A percentile compares a stretch with the other conserved stretches of the same genome.
Evolutionary conservation across 73 alveolate species (phyloP).

Genomic region (Paramecium pentaurelia): DNA sequence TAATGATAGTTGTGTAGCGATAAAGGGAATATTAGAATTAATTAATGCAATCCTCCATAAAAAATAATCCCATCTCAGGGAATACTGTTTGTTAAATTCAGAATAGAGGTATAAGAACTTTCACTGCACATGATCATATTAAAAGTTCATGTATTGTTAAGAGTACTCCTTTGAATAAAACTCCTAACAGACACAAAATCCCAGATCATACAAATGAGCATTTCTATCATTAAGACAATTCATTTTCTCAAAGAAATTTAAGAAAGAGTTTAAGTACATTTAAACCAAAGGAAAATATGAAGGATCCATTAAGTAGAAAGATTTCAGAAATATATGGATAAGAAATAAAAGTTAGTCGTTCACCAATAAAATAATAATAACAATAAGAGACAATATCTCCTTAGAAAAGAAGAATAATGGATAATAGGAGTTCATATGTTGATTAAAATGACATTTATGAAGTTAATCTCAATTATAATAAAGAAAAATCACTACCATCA

Average conservation of each 20-base stretch:
- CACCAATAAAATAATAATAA: not conserved
- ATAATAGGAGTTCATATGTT: not conserved
- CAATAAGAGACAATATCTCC: not conserved
- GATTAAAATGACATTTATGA: not conserved
- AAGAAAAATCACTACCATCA: not conserved
- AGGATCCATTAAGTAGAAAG: constrained; percentile 13
- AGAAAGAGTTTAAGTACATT: not conserved
- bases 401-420: not conserved
- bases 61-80: not conserved
- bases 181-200: not conserved
- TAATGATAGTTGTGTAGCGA: not conserved
- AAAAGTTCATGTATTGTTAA: not conserved
- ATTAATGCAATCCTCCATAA: not conserved
- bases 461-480: not conserved
- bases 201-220: constrained; percentile 9
- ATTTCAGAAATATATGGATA: not conserved
- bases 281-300: not conserved
- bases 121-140: not conserved
- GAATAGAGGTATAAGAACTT: not conserved
- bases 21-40: not conserved
- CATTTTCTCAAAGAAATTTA: not conserved
- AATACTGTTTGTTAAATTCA: not conserved
- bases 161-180: not conserved
- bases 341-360: not conserved
- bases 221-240: not conserved